These are phyloP conservation scores for Loxodes magnus DNA, from an alignment of 73 alveolate genomes.

Conservation along the genomic window DNA sequence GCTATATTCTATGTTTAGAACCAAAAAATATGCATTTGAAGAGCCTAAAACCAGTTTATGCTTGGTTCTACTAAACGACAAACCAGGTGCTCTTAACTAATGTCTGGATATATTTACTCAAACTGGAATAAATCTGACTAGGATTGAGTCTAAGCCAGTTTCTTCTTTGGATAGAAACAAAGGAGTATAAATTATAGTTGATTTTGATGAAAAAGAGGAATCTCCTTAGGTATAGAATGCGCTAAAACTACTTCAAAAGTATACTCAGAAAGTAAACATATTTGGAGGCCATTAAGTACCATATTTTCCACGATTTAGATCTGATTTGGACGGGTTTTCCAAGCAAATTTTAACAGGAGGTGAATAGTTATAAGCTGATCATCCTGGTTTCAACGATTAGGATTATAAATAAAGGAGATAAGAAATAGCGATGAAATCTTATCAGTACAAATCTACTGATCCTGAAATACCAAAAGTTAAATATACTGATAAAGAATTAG, in stretches of 20 bases:
- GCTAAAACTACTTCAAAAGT: not conserved
- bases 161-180: not conserved
- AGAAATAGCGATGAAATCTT: conserved; percentile 19
- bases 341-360: conserved; percentile 35
- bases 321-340: conserved; percentile 37
- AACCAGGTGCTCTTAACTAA: conserved; percentile 3
- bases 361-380: conserved; percentile 42
- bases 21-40: no score
- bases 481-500: conserved; percentile 31
- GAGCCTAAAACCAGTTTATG: no score
- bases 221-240: not conserved
- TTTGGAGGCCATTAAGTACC: conserved; percentile 24
- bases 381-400: conserved; percentile 48
- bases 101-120: not conserved
- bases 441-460: conserved; percentile 21
- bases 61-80: no score
- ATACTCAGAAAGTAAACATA: not conserved
- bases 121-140: not conserved
- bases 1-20: no score
- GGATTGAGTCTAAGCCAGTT: conserved; percentile 5
- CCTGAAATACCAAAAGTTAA: conserved; percentile 31
- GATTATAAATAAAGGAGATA: conserved; percentile 44
- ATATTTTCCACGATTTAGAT: conserved; percentile 48
- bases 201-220: not conserved
- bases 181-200: not conserved